These are phyloP conservation scores for Durotheca rogersii DNA, from an alignment of 495 filamentous ascomycete species.

Conservation along the genomic window DNA sequence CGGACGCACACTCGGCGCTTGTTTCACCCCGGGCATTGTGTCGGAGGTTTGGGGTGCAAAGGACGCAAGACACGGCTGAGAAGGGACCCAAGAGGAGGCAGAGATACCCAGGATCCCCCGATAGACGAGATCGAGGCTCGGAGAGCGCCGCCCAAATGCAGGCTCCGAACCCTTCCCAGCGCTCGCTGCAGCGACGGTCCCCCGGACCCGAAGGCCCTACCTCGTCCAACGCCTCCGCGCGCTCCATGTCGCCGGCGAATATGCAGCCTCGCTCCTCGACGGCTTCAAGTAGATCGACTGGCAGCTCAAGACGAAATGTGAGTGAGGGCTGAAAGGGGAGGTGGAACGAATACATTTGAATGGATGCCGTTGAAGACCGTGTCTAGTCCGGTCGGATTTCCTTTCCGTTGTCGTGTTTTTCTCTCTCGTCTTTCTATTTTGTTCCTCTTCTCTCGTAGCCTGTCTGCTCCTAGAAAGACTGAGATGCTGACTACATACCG, in stretches of 20 bases:
- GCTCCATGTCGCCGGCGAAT: slow-evolving; percentile 71
- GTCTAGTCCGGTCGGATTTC: neutral
- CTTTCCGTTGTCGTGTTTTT: neutral
- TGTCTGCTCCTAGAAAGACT: neutral
- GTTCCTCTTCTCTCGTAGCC: neutral
- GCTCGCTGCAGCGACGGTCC: slow-evolving; percentile 51
- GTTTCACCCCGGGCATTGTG: no score
- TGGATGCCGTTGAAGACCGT: neutral
- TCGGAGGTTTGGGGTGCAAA: slow-evolving; percentile 4
- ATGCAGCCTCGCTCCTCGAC: slow-evolving; percentile 55
- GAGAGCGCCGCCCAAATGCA: slow-evolving; percentile 38
- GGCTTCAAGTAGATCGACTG: slow-evolving; percentile 40
- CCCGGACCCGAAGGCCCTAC: slow-evolving; percentile 49
- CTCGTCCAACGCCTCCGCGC: slow-evolving; percentile 59
- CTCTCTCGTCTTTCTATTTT: neutral
- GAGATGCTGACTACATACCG: slow-evolving; percentile 13
- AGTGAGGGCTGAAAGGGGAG: slow-evolving; percentile 32
- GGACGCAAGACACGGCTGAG: neutral
- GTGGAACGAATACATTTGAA: neutral
- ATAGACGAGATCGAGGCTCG: slow-evolving; percentile 10
- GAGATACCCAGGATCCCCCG: slow-evolving; percentile 12
- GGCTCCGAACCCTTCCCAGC: slow-evolving; percentile 39
- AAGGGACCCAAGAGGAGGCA: slow-evolving; percentile 18
- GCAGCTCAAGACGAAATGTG: slow-evolving; percentile 53
- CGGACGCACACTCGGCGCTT: no score